Conservation (phyloP, 2,329 filamentous ascomycete genomes). For the Purpureocillium lavendulum region DNA sequence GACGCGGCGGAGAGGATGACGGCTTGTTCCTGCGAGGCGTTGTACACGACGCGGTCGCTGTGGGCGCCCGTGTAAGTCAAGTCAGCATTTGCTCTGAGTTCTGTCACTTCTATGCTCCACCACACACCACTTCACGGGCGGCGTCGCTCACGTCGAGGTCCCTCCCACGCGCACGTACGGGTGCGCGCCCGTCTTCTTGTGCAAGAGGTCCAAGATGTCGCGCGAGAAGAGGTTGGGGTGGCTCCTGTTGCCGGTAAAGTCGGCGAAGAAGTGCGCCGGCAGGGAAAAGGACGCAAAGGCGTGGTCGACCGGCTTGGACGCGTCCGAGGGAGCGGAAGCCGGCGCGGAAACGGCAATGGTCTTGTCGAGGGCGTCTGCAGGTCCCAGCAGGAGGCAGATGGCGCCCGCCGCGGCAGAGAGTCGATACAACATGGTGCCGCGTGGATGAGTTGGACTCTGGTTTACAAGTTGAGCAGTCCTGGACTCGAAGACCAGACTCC, state of each 20-base stretch:
- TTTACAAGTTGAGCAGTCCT: too few relatives aligned
- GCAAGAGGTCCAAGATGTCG: not conserved
- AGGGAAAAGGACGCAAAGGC: not conserved
- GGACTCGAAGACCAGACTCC: too few relatives aligned
- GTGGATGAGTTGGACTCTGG: too few relatives aligned
- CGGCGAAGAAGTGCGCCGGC: not conserved
- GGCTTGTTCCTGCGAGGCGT: not conserved
- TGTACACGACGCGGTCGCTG: not conserved
- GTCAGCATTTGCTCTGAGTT: too few relatives aligned
- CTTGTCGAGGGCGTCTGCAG: too few relatives aligned
- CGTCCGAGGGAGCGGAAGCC: too few relatives aligned
- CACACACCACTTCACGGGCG: too few relatives aligned
- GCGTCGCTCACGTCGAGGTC: not conserved
- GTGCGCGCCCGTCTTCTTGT: not conserved
- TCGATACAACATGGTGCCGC: too few relatives aligned
- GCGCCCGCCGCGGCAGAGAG: too few relatives aligned
- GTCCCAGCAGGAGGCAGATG: too few relatives aligned
- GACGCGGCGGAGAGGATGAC: not conserved
- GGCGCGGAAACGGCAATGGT: too few relatives aligned
- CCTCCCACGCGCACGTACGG: not conserved
- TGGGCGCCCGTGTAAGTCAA: not conserved
- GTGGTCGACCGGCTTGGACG: not conserved
- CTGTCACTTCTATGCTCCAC: too few relatives aligned
- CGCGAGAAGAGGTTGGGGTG: not conserved
- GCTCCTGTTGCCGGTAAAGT: not conserved